phyloP scores from a whole-genome alignment of 2,329 filamentous ascomycete species.

The Microcyclosporella mali region DNA sequence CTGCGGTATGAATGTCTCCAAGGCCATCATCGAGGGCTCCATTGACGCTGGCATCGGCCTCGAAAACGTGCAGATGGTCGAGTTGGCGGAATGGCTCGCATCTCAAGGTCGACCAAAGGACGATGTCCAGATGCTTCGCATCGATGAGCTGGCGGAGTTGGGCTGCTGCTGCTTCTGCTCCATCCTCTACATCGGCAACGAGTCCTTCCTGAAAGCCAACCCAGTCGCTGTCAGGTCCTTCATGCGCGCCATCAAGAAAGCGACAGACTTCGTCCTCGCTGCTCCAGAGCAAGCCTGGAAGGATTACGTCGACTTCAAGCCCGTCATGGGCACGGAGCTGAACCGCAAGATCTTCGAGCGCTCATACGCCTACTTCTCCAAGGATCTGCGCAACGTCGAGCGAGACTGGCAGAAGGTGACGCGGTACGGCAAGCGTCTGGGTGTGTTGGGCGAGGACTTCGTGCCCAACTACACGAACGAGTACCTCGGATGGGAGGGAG shows the following conservation, averaged over 20 bases:
- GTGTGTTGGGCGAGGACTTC: slow-evolving; percentile 58
- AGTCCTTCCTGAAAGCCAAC: slow-evolving; percentile 60
- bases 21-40: slow-evolving; percentile 64
- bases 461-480: slow-evolving; percentile 67
- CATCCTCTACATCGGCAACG: slow-evolving; percentile 75
- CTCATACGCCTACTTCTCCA: slow-evolving; percentile 69
- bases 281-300: slow-evolving; percentile 58
- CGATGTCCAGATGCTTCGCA: slow-evolving; percentile 74
- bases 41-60: slow-evolving; percentile 73
- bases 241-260: slow-evolving; percentile 65
- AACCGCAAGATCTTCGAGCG: slow-evolving; percentile 77
- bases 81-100: slow-evolving; percentile 69
- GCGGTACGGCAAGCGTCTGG: slow-evolving; percentile 66
- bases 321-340: slow-evolving; percentile 59
- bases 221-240: slow-evolving; percentile 62
- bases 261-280: slow-evolving; percentile 65
- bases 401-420: slow-evolving; percentile 76
- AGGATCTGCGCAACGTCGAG: slow-evolving; percentile 65
- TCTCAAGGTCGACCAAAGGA: slow-evolving; percentile 55
- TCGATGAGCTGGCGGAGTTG: slow-evolving; percentile 71
- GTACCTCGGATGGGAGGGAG: slow-evolving; percentile 61
- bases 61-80: slow-evolving; percentile 79
- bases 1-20: slow-evolving; percentile 75
- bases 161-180: slow-evolving; percentile 82
- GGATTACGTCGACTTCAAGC: slow-evolving; percentile 67